phyloP scores from a whole-genome alignment of 1,284 basidiomycete species.

The Gymnopus androsaceus region DNA sequence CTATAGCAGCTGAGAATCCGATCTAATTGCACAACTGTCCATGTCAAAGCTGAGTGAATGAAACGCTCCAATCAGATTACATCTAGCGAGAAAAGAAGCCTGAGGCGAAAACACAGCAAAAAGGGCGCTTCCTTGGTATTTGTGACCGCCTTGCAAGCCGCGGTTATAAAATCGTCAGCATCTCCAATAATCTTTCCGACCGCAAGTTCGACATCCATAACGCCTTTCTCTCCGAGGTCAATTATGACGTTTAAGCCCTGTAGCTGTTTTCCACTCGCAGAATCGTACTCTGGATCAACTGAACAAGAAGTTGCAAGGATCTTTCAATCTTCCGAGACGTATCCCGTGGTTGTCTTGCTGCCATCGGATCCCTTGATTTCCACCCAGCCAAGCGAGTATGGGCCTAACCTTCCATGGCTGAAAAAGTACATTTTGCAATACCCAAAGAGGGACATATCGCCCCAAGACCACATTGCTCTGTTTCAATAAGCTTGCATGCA shows the following conservation, averaged over 20 bases:
- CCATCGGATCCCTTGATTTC: not conserved
- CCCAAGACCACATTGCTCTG: not conserved
- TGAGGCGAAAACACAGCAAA: too few species aligned
- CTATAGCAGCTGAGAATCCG: too few species aligned
- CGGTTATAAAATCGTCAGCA: not conserved
- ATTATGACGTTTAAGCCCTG: not conserved
- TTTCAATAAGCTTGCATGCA: not conserved
- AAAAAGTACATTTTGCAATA: not conserved
- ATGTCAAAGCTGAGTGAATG: too few species aligned
- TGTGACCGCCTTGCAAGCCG: too few species aligned
- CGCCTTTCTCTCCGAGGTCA: not conserved
- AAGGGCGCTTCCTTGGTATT: too few species aligned
- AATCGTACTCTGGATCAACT: not conserved
- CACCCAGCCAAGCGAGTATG: not conserved
- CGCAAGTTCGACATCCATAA: not conserved
- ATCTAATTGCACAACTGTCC: too few species aligned
- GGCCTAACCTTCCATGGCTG: not conserved
- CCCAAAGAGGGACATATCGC: not conserved
- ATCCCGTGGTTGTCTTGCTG: not conserved
- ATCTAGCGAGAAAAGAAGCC: too few species aligned
- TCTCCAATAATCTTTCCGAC: not conserved
- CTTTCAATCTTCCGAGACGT: not conserved
- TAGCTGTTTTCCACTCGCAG: not conserved
- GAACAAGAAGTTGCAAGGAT: not conserved
- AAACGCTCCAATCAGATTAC: too few species aligned